Percentiles rank a stretch among this genome's conserved stretches.
Conservation (phyloP, 2,329 filamentous ascomycete genomes). For the Ceratocystis albifundus region DNA sequence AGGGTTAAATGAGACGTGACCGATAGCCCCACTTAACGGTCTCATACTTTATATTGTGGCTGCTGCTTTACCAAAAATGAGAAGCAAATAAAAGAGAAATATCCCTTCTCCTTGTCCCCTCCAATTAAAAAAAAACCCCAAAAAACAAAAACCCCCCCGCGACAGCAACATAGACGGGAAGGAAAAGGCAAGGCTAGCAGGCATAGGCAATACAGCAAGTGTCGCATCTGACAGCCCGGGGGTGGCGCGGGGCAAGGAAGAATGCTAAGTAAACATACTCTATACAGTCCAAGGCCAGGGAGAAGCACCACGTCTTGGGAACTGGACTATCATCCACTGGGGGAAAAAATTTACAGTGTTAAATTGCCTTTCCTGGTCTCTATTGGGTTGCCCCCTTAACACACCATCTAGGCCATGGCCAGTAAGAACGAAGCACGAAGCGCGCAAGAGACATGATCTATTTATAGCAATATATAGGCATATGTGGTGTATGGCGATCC, state of each 20-base stretch:
- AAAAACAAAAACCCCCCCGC: too few relatives aligned
- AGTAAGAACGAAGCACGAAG: background rate
- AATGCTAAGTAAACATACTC: too few relatives aligned
- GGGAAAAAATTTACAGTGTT: too few relatives aligned
- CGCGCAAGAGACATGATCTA: background rate
- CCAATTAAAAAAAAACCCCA: background rate
- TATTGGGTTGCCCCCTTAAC: background rate
- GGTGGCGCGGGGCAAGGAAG: background rate
- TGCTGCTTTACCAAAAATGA: background rate
- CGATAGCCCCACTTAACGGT: too few relatives aligned
- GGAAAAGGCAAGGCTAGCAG: background rate
- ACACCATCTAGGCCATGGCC: background rate
- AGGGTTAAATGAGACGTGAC: too few relatives aligned
- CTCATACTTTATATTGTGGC: too few relatives aligned
- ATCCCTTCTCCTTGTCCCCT: background rate
- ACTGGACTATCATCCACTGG: too few relatives aligned
- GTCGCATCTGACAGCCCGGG: slow-evolving; percentile 13
- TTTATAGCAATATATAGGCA: background rate
- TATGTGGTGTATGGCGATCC: too few relatives aligned
- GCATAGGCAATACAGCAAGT: slow-evolving; percentile 12
- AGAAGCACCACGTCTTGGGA: too few relatives aligned
- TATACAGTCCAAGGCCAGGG: background rate
- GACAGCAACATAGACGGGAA: background rate
- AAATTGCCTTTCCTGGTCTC: too few relatives aligned
- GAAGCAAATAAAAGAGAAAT: background rate